Evolutionary conservation across 345 rosid genomes (phyloP).

Genomic region (Corymbia maculata): DNA sequence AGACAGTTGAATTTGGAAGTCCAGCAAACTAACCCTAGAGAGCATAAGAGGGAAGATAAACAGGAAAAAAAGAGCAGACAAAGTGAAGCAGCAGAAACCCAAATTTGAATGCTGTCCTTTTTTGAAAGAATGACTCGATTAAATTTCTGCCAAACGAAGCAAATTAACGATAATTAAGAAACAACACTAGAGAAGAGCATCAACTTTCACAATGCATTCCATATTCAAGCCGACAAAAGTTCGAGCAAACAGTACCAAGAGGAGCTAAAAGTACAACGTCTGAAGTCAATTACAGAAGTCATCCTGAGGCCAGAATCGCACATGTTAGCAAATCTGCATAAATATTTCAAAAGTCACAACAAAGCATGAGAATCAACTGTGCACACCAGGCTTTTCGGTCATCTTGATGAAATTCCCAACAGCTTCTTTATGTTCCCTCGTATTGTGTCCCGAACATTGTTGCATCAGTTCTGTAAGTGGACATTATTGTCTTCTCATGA

Average conservation of each 20-base stretch:
- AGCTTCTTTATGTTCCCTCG: slow-evolving; percentile 3
- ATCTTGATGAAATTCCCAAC: neutral
- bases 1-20: neutral
- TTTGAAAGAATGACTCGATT: neutral
- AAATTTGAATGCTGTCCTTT: neutral
- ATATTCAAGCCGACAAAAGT: neutral
- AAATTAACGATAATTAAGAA: neutral
- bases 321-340: neutral
- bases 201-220: neutral
- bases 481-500: neutral
- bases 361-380: neutral
- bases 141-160: neutral
- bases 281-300: neutral
- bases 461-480: neutral
- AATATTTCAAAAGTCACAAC: neutral
- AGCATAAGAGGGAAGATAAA: neutral
- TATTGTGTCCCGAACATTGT: neutral
- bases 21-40: neutral
- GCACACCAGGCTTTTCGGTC: neutral
- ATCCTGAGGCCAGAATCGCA: neutral
- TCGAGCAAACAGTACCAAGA: neutral
- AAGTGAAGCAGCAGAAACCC: neutral
- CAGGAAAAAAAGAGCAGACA: neutral
- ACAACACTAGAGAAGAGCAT: neutral
- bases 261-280: neutral